These are phyloP conservation scores for Pilasporangium apinafurcum DNA, from an alignment of 352 stramenopile genomes.

Conservation along the genomic window DNA sequence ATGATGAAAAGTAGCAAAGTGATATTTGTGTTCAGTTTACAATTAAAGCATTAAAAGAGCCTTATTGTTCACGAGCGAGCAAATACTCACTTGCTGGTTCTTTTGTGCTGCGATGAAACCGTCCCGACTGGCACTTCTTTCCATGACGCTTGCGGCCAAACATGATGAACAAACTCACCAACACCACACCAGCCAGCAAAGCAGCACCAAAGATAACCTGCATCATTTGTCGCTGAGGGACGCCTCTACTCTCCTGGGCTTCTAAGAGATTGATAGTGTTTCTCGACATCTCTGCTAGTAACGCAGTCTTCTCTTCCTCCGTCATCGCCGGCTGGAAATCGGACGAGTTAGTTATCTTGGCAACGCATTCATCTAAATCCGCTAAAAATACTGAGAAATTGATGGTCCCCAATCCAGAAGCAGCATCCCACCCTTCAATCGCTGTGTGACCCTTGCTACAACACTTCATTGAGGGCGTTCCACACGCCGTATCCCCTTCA, in stretches of 20 bases:
- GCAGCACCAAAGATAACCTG: constrained; percentile 21
- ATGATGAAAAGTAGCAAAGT: constrained; percentile 5
- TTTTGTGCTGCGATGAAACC: constrained; percentile 22
- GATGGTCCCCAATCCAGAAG: constrained; percentile 58
- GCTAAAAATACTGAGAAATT: constrained; percentile 28
- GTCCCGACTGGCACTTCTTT: constrained; percentile 3
- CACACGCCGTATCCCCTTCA: constrained; percentile 52
- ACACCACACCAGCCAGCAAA: constrained; percentile 21
- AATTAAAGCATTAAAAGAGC: constrained; percentile 4
- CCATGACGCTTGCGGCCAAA: constrained; percentile 17
- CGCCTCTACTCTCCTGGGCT: too few relatives aligned
- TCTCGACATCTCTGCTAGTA: too few relatives aligned
- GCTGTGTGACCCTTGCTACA: constrained; percentile 41
- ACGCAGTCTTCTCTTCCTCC: too few relatives aligned
- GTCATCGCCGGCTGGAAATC: too few relatives aligned
- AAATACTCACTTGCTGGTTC: constrained; percentile 57
- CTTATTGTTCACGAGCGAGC: constrained; percentile 17
- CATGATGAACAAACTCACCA: constrained; percentile 24
- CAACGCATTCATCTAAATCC: constrained; percentile 38
- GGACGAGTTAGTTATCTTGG: constrained; percentile 12
- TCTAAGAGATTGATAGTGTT: too few relatives aligned
- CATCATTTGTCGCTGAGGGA: constrained; percentile 12
- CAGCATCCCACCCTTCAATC: constrained; percentile 55
- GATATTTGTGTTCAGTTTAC: too few relatives aligned
- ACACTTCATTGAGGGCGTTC: constrained; percentile 32